These are phyloP conservation scores for Allodekkera sacchari DNA, from an alignment of 805 yeast genomes.

Conservation along the genomic window DNA sequence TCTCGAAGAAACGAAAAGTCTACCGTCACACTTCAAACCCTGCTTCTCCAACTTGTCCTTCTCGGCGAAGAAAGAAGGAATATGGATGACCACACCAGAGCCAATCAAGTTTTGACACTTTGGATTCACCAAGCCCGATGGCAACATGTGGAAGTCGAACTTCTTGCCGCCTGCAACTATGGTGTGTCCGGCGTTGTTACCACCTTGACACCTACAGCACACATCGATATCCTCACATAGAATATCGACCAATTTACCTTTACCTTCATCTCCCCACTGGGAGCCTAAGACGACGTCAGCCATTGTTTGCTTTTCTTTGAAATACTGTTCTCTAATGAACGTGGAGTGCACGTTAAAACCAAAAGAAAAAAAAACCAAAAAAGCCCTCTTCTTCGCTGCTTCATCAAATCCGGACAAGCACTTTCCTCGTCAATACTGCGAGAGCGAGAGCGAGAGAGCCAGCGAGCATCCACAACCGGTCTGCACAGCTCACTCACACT, in stretches of 20 bases:
- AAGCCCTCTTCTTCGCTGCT: too few species aligned
- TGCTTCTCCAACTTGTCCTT: slow-evolving; percentile 71
- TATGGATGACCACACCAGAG: slow-evolving; percentile 92
- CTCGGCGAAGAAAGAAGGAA: slow-evolving; percentile 88
- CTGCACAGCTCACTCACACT: too few species aligned
- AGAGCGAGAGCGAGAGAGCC: too few species aligned
- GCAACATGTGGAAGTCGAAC: slow-evolving; percentile 98
- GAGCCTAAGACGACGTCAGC: slow-evolving; percentile 93
- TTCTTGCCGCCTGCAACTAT: slow-evolving; percentile 83
- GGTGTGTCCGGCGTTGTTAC: slow-evolving; percentile 99
- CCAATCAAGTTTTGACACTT: slow-evolving; percentile 87
- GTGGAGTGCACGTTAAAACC: slow-evolving; percentile 2
- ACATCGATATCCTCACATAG: slow-evolving; percentile 93
- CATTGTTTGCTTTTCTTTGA: slow-evolving; percentile 29
- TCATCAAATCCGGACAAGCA: too few species aligned
- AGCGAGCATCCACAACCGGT: too few species aligned
- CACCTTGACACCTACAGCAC: slow-evolving; percentile 98
- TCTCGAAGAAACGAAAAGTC: slow-evolving; percentile 84
- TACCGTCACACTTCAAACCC: slow-evolving; percentile 67
- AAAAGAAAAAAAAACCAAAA: background rate
- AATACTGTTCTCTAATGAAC: slow-evolving; percentile 1
- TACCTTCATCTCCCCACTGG: slow-evolving; percentile 99
- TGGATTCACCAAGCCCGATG: slow-evolving; percentile 94
- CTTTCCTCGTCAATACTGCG: too few species aligned
- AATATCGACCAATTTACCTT: slow-evolving; percentile 93